These are phyloP conservation scores for Fonsecaea multimorphosa DNA, from an alignment of 2,329 filamentous ascomycete species.

Conservation along the genomic window DNA sequence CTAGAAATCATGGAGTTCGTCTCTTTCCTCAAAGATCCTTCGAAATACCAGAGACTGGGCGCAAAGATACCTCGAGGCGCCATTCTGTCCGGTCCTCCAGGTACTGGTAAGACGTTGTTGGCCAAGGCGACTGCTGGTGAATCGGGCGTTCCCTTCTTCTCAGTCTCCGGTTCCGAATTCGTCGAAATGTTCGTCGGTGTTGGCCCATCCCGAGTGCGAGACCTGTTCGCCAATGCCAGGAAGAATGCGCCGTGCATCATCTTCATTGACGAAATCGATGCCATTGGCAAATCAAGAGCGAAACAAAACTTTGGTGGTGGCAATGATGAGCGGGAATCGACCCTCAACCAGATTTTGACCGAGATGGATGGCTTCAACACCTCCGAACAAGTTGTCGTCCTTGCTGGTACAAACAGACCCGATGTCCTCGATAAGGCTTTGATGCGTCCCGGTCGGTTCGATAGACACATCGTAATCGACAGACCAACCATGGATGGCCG, in stretches of 20 bases:
- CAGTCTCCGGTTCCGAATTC: constrained; percentile 97
- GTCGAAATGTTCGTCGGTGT: constrained; percentile 99
- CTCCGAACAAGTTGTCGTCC: constrained; percentile 90
- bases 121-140: constrained; percentile 98
- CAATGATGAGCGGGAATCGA: constrained; percentile 96
- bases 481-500: constrained; percentile 95
- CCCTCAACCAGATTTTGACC: constrained; percentile 95
- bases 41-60: constrained; percentile 88
- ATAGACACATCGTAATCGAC: constrained; percentile 95
- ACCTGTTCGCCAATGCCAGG: constrained; percentile 90
- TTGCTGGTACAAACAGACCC: constrained; percentile 94
- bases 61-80: constrained; percentile 98
- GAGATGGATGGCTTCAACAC: constrained; percentile 99
- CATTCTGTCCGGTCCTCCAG: constrained; percentile 94
- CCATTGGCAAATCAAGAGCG: constrained; percentile 87
- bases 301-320: constrained; percentile 86
- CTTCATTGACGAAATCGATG: constrained; percentile 99
- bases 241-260: constrained; percentile 99
- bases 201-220: constrained; percentile 90
- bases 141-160: constrained; percentile 96
- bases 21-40: constrained; percentile 91
- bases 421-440: constrained; percentile 94
- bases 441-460: constrained; percentile 95
- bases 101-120: constrained; percentile 96
- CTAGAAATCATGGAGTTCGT: constrained; percentile 99